Base-by-base conservation (phyloP, 805 yeast species). In the Candida andamanensis region DNA sequence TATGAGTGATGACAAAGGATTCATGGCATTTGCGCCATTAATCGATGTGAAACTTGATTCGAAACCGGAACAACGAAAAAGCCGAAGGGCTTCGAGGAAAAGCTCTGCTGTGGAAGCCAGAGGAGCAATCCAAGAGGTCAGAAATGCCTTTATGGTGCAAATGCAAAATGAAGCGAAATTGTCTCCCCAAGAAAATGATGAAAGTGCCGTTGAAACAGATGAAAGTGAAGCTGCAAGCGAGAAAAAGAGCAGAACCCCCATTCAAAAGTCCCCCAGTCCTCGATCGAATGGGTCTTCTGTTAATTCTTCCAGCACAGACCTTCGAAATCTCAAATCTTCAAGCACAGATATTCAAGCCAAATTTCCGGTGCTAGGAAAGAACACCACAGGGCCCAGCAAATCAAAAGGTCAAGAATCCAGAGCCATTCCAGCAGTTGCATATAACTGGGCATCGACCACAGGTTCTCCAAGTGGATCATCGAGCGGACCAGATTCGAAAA, bases 1-100 rank as follows among this genome's bases (percentile, higher is more conserved):
- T 29, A 55, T 64, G 51, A 54, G 58, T 33, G 61, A 62, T 32
- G 36, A 47, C 10, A 54, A 51, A 30, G 68, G 68, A 0, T 56
- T 34, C 28, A 16, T 32, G 28, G 46, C 54, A 5, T 65, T 65
- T 40, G 59, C 50, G 19, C 68, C 68, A 2, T 41, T 61, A 17
- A 33, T 63, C 18, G 72, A 65, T 39, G 37, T 51, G 12, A 58
- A 52, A 32, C 34, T 38, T 13, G 56, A 51, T 9, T 32, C 35
- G 10, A 37, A 33, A 12, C 33, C 38, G 6, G 36, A 29, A 4
- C 42, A 45, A 29, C 48, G 47, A 44, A 33, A 45, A 43, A 33
- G 51, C 21, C 43, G 58, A 29, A 38, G 28, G 24, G 32, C 33
- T 29, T 35, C 42, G 3, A 28, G 46, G 10, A 50, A 53, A 28